Base-by-base conservation (phyloP, 371 early-diverging fungal species). In the Mortierella sp. region DNA sequence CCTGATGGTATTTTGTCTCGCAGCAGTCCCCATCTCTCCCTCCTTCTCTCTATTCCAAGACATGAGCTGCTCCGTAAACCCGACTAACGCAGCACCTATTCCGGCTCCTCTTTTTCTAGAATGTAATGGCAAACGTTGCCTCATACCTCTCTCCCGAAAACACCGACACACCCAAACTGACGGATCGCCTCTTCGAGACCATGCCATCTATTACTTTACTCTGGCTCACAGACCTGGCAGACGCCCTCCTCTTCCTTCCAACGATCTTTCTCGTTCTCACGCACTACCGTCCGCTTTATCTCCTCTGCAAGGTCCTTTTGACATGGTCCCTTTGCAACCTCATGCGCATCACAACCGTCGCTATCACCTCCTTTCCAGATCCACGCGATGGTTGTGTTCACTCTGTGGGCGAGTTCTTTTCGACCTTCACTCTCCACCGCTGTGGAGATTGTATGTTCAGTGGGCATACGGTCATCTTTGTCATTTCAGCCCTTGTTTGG, bases 371-470 rank as follows among this genome's bases (percentile, higher is more conserved):
- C 47, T 70, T 86, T 23, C 86, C 86, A 4, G 86, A 86, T 51
- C 86, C 86, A 16, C 77, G 86, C 2, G 70, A 75, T 3, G 66
- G 71, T 7, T 86, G 86, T 66, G 70, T 84, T 57, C 84, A 75
- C 57, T 80, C 70, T 7, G 30, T 60, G 9, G 84, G 82, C 59
- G 82, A 82, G 37, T 72, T 82, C 52, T 86, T 85, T 29, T 68
- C 81, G 14, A 66, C 79, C 3, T 82, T 86, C 45, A 55, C 80
- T 6, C 43, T 86, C 60, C 86, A 86, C 45, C 72, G 86, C 0
- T 86, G 86, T 61, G 86, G 86, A 29, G 86, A 86, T 55, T 77
- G 80, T 18, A 82, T 86, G 11, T 86, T 75, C 70, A 86, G 86
- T 18, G 86, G 86, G 4, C 86, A 86, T 57, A 86, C 84, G 25